Conservation (phyloP, 495 filamentous ascomycete species). For the Cladorrhinum samala region DNA sequence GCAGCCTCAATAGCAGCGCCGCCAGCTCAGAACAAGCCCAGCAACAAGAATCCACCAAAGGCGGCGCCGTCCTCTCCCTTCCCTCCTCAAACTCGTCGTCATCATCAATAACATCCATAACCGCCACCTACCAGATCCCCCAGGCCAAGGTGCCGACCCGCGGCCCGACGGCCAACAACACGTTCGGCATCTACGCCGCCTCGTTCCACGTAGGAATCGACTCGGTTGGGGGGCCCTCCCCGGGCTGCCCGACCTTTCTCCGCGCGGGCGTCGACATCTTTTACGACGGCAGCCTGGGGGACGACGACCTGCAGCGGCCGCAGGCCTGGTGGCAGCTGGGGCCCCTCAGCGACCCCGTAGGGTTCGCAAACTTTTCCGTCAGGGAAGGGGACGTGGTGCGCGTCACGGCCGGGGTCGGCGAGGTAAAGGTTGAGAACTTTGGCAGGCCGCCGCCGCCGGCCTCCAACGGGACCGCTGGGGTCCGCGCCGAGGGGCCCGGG, state of each 20-base stretch:
- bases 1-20: not conserved
- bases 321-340: constrained; percentile 21
- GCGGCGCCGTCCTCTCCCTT: constrained; percentile 11
- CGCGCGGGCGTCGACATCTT: constrained; percentile 26
- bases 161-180: constrained; percentile 20
- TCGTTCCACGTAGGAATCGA: constrained; percentile 27
- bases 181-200: constrained; percentile 17
- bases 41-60: constrained; percentile 12
- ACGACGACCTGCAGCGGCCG: constrained; percentile 2
- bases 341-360: not conserved
- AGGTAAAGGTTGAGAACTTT: constrained; percentile 19
- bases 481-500: not conserved
- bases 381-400: constrained; percentile 15
- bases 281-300: constrained; percentile 18
- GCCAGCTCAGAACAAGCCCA: no score
- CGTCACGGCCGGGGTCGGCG: not conserved
- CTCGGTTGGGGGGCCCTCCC: not conserved
- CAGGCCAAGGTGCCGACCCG: constrained; percentile 9
- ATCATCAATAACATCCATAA: no score
- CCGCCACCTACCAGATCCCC: constrained; percentile 19
- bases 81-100: not conserved
- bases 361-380: constrained; percentile 14
- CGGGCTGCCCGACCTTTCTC: constrained; percentile 1
- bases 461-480: constrained; percentile 3
- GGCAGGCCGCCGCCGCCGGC: no score